Base-by-base conservation (phyloP, 441 rosid species). In the Gossypium aridum region DNA sequence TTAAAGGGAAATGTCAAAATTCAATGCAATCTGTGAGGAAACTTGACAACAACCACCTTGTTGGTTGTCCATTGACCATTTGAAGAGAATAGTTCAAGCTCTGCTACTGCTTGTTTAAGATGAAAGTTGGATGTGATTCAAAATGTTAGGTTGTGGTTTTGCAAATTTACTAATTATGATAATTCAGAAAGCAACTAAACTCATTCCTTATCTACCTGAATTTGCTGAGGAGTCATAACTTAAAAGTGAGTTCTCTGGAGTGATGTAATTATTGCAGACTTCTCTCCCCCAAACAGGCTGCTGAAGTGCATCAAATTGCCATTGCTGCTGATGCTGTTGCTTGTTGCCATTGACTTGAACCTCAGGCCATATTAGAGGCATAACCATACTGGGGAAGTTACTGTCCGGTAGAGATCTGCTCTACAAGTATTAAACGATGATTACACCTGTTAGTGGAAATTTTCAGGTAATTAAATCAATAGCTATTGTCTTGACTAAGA, bases 301-400 rank as follows among this genome's bases (percentile, higher is more conserved):
- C 47, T 85, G 89, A 80, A 81, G 77, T 12, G 86, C 82, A 61
- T 88, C 88, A 55, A 79, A 60, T 70, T 84, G 86, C 90, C 89
- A 90, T 74, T 88, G 91, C 64, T 84, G 97, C 74, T 83, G 85
- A 83, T 77, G 88, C 13, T 86, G 88, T 70, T 92, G 92, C 83
- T 89, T 79, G 81, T 77, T 89, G 55, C 80, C 88, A 17, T n/a
- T 81, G 57, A 54, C 71, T 78, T 80, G 88, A 59, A 79, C 77
- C 75, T 86, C 93, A 60, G 94, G 87, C 93, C 92, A 88, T 79
- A 81, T 82, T 14, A 80, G 75, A 79, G 96, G 97, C 88, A 85
- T 80, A 67, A 79, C 76, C 82, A 89, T 82, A 77, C 82, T 57
- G 4, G 89, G 85, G 74, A 85, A 86, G 82, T 82, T 87, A 76